Base-by-base conservation (phyloP, 306 rosid species). In the Casuarina glauca region DNA sequence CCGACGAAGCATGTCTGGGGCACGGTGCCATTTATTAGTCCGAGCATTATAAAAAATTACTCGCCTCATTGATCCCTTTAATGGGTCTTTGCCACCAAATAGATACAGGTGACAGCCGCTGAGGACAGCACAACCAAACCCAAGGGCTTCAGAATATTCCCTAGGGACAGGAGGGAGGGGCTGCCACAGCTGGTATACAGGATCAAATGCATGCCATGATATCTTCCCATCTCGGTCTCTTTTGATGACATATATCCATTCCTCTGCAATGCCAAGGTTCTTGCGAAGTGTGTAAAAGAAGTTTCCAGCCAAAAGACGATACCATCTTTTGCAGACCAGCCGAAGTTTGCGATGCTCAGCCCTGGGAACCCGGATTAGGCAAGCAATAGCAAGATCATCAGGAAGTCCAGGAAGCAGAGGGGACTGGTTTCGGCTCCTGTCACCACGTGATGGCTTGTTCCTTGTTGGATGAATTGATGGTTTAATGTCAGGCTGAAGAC, bases 11-110 rank as follows among this genome's bases (percentile, higher is more conserved):
- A 92, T 92, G 75, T 92, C 97, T 0, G 97, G 97, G 75, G 91
- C 96, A 50, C 97, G 97, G 82, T 92, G 92, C 97, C 97, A 92
- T 84, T 92, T 92, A 80, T 92, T 92, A 70, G 96, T 92, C 86
- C 96, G 89, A 71, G 93, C 93, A 79, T 77, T 90, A 66, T 92
- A 92, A 83, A 87, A 90, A 36, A 92, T 87, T 78, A 88, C 97
- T 3, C 97, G 92, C 81, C 95, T 86, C 97, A 92, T 92, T 69
- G 96, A 90, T 41, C 96, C 97, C 87, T 88, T 92, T 6, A 84
- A 81, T 1, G 93, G 97, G 66, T 92, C 96, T 79, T 90, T 92
- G 64, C 97, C 96, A 71, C 97, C 97, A 83, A 92, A 92, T 82
- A 92, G 75, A 85, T 92, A 92, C 17, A 92, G 88, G 84, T 90